phyloP scores from a whole-genome alignment of 768 basidiomycete species.

The Sporobolomyces phaffii region DNA sequence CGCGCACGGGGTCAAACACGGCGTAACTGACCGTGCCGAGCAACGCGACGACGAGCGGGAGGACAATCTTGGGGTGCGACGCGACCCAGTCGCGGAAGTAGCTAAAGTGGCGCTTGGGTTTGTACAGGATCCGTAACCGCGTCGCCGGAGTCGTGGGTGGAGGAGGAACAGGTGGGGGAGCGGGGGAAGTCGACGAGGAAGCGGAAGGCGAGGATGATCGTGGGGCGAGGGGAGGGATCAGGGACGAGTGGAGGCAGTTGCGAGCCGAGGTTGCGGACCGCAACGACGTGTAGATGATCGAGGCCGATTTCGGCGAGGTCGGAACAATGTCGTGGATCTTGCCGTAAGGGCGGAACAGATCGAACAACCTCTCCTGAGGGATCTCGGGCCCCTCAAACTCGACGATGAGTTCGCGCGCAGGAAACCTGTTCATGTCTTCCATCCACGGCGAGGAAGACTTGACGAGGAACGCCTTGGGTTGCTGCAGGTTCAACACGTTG shows the following conservation, averaged over 20 bases:
- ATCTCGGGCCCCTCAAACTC: conserved; percentile 78
- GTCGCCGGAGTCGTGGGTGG: conserved; percentile 13
- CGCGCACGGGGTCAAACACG: conserved; percentile 89
- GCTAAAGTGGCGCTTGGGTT: conserved; percentile 53
- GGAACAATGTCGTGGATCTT: conserved; percentile 62
- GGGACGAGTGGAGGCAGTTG: conserved; percentile 64
- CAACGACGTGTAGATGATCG: conserved; percentile 58
- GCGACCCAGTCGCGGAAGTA: conserved; percentile 71
- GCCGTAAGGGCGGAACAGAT: conserved; percentile 70
- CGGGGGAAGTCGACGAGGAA: too few relatives aligned
- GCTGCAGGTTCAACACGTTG: not conserved
- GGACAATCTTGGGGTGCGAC: conserved; percentile 74
- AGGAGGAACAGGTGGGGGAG: too few relatives aligned
- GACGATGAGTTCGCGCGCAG: conserved; percentile 66
- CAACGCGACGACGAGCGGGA: conserved; percentile 75
- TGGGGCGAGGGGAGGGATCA: not conserved
- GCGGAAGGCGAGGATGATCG: too few relatives aligned
- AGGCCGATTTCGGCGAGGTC: conserved; percentile 59
- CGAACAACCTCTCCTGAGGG: conserved; percentile 55
- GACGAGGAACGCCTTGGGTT: conserved; percentile 55
- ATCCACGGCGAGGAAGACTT: conserved; percentile 62
- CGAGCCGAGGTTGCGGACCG: conserved; percentile 73
- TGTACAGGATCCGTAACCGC: conserved; percentile 39
- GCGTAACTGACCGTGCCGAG: conserved; percentile 86
- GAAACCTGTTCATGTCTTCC: conserved; percentile 84